Base-by-base conservation (phyloP, 1,139 yeast species). In the Pichia sp. region DNA sequence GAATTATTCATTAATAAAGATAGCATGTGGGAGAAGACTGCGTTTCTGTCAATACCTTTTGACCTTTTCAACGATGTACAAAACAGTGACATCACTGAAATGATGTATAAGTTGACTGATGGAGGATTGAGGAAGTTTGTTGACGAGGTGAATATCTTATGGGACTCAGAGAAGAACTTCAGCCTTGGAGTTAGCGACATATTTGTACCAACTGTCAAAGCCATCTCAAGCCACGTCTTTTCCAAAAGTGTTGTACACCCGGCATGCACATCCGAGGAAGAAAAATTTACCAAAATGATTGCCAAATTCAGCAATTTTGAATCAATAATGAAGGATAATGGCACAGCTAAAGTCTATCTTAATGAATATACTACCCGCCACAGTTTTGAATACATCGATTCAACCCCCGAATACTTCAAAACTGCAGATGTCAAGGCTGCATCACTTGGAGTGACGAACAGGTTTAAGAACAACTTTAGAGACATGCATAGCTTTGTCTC, bases 401-500 rank as follows among this genome's bases (percentile, higher is more conserved):
- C 53, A 22, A 66, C 47, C 52, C 73, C 57, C 6, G 6, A 27
- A 4, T 8, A 11, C 13, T 28, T 39, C 14, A 5, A 29, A 22
- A 13, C 21, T n/a, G 20, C 19, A 8, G 17, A 35, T 4, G 8
- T 41, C 9, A n/a, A 16, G n/a, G 38, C 35, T 18, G 38, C 44
- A 1, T 60, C 67, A 10, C 56, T 79, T 41, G 63, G 66, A n/a
- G 60, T 69, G 3, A 66, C 75, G 14, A 63, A 70, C 18, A 56
- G 63, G 3, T 58, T 77, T n/a, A 62, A 69, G 32, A 51, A 59
- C 10, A 60, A 65, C 11, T 60, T 81, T 35, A 63, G 64, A 41
- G 59, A 61, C 3, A 77, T 77, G 70, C 61, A 63, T 9, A 60
- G 64, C 11, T 52, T 66, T 24, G 69, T 79, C 1, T 53, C 66